These are phyloP conservation scores for Arthrocladium fulminans DNA, from an alignment of 2,329 filamentous ascomycete species.

Conservation along the genomic window DNA sequence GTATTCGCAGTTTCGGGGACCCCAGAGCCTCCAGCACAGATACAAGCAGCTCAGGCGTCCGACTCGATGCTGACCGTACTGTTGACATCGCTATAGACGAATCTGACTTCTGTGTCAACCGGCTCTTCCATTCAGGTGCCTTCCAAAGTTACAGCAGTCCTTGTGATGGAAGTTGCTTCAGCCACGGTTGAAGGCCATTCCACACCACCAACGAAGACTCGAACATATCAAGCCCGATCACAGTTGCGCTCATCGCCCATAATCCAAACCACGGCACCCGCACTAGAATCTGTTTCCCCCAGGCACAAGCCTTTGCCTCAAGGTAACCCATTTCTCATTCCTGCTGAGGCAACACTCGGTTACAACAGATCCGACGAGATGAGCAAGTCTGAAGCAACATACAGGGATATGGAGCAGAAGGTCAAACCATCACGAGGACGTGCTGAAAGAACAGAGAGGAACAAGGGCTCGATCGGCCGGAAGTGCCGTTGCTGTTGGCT, in stretches of 20 bases:
- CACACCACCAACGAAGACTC: background rate
- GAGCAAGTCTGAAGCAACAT: background rate
- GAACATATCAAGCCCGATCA: background rate
- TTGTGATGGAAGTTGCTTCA: background rate
- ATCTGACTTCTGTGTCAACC: background rate
- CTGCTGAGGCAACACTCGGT: background rate
- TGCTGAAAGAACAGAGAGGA: background rate
- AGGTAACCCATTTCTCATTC: background rate
- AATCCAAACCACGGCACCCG: background rate
- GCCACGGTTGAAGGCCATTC: background rate
- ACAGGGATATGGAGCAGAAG: background rate
- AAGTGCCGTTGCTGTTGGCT: background rate
- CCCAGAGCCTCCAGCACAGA: background rate
- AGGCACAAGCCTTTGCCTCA: background rate
- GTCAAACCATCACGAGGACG: background rate
- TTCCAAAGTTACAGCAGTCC: background rate
- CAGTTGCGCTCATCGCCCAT: background rate
- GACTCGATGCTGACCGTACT: background rate
- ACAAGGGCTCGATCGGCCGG: background rate
- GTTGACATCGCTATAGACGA: background rate
- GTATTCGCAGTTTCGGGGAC: background rate
- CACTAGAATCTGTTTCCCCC: background rate
- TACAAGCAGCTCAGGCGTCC: background rate
- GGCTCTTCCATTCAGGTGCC: background rate
- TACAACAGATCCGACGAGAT: background rate